Conservation (phyloP, 75 land plant genomes). For the Cupressus sempervirens region DNA sequence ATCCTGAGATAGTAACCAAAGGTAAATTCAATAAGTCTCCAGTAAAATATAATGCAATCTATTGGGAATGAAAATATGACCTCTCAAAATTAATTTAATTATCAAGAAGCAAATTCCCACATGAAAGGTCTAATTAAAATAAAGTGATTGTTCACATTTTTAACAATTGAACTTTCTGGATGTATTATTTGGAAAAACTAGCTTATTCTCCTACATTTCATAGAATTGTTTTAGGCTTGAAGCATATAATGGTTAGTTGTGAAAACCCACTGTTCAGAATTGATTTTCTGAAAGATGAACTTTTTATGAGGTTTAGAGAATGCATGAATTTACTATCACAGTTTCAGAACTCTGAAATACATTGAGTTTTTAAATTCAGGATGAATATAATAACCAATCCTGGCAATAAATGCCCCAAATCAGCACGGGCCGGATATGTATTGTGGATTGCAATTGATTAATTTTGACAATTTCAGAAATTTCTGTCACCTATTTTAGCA, state of each 20-base stretch:
- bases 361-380: neutral
- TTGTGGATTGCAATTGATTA: neutral
- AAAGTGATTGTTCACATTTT: neutral
- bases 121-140: neutral
- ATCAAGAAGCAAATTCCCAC: neutral
- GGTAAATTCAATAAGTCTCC: neutral
- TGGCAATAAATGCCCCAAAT: neutral
- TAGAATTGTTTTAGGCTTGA: neutral
- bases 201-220: neutral
- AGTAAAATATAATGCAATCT: neutral
- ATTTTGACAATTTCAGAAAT: neutral
- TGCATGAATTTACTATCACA: neutral
- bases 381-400: neutral
- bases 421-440: neutral
- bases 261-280: neutral
- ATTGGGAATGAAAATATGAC: neutral
- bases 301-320: neutral
- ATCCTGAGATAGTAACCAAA: conserved; percentile 5
- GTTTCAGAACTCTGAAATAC: neutral
- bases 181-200: neutral
- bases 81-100: neutral
- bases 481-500: neutral
- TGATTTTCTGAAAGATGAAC: neutral
- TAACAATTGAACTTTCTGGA: neutral
- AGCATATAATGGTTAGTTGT: neutral